Base-by-base conservation (phyloP, 164 flowering plant genomes). In the Brasenia schreberi region DNA sequence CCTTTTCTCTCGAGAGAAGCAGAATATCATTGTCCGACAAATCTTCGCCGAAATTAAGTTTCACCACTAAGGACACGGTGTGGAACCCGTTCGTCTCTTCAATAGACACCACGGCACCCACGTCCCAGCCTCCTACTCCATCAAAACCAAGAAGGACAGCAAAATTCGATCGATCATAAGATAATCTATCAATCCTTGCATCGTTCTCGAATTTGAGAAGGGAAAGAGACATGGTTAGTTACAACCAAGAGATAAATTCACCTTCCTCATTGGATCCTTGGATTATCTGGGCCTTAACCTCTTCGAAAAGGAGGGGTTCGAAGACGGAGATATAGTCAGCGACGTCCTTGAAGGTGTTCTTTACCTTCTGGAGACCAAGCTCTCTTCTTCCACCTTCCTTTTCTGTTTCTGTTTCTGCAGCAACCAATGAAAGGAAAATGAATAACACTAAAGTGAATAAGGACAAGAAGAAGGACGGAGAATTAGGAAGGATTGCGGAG, bases 241-340 rank as follows among this genome's bases (percentile, higher is more conserved):
- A 19, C n/a, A 63, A 63, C 39, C 39, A 63, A 63, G 10, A 63
- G 27, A 33, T 60, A 53, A 59, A 27, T 16, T 5, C n/a, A 58
- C 61, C 87, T 70, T 83, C 92, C 2, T 84, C 89, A 14, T 85
- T 83, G 60, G 67, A 81, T 11, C 76, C 81, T 71, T 83, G 85
- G 56, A 81, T 73, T n/a, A 91, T 86, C 65, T 94, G 95, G 17
- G 98, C 91, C 72, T 89, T 94, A 33, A 83, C 93, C 76, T 94
- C 97, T 75, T 94, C 98, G 19, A 94, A 86, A 19, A 94, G 71
- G 67, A 94, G 89, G 4, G 97, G 97, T 76, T 91, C 97, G 63
- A 82, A 90, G n/a, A 90, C 88, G 2, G 71, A 70, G 14, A 89
- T 73, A 65, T 95, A 92, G 19, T 95, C 99, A 52, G 85, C 80